These are phyloP conservation scores for Pholiota conissans DNA, from an alignment of 768 basidiomycete species.

Conservation along the genomic window DNA sequence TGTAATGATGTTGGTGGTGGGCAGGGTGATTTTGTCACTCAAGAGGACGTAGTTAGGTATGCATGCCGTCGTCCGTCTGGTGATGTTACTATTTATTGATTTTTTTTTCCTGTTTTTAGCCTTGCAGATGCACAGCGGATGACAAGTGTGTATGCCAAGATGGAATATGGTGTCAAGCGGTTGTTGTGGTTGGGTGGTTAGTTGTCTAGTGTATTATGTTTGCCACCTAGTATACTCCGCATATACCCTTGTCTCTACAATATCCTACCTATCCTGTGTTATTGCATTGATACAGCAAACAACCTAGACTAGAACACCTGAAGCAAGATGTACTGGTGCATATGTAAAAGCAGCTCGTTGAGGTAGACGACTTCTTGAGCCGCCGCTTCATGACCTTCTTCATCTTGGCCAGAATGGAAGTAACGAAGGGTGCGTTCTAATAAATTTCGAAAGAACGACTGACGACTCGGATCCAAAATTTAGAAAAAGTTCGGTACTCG, in stretches of 20 bases:
- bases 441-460: no score
- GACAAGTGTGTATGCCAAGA: slow-evolving; percentile 86
- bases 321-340: no score
- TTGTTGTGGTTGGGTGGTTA: slow-evolving; percentile 84
- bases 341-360: no score
- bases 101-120: slow-evolving; percentile 37
- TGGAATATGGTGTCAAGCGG: slow-evolving; percentile 92
- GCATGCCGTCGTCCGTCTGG: slow-evolving; percentile 20
- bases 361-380: no score
- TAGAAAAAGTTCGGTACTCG: no score
- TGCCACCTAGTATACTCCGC: no score
- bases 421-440: no score
- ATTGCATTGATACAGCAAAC: no score
- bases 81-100: not conserved
- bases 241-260: not conserved
- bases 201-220: not conserved
- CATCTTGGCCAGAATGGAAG: no score
- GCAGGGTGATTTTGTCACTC: slow-evolving; percentile 50
- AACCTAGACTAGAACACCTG: no score
- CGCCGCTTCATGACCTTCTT: no score
- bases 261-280: not conserved
- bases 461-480: no score
- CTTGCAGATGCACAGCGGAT: slow-evolving; percentile 80
- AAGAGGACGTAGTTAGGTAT: slow-evolving; percentile 82
- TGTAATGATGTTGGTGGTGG: slow-evolving; percentile 62